These are phyloP conservation scores for Fonsecaea erecta DNA, from an alignment of 2,329 filamentous ascomycete species.

Conservation along the genomic window DNA sequence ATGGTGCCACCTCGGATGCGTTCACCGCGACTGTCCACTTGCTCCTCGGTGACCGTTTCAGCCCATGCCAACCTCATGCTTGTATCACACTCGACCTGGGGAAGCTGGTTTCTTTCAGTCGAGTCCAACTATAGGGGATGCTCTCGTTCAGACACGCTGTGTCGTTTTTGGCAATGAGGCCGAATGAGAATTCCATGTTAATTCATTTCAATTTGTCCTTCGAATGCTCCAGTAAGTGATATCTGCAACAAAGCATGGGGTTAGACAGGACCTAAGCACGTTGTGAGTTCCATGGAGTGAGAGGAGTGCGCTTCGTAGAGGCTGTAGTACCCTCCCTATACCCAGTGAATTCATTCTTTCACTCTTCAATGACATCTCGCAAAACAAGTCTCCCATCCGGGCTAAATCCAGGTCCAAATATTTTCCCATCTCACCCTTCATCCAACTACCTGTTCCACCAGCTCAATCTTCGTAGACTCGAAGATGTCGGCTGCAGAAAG, in stretches of 20 bases:
- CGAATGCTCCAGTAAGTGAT: not conserved
- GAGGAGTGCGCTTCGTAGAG: not conserved
- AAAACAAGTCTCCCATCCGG: not conserved
- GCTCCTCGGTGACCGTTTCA: not conserved
- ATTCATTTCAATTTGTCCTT: not conserved
- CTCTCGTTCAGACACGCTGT: not conserved
- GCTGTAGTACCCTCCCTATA: not conserved
- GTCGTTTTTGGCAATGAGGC: not conserved
- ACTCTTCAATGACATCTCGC: not conserved
- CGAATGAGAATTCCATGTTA: not conserved
- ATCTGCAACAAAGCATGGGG: not conserved
- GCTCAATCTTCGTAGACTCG: not conserved
- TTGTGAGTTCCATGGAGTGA: not conserved
- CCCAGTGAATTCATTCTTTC: not conserved
- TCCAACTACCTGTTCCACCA: not conserved
- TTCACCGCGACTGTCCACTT: not conserved
- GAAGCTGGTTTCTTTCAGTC: not conserved
- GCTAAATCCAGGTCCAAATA: not conserved
- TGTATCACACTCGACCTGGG: not conserved
- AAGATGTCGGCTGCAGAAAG: not conserved
- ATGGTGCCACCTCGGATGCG: conserved; percentile 19
- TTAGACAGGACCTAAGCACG: too few relatives aligned
- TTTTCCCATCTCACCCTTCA: not conserved
- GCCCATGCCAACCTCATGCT: not conserved
- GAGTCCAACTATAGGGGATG: not conserved